Percentiles rank a stretch among this genome's conserved stretches.
Conservation (phyloP, 2,329 filamentous ascomycete species). For the Monosporascus sp. region DNA sequence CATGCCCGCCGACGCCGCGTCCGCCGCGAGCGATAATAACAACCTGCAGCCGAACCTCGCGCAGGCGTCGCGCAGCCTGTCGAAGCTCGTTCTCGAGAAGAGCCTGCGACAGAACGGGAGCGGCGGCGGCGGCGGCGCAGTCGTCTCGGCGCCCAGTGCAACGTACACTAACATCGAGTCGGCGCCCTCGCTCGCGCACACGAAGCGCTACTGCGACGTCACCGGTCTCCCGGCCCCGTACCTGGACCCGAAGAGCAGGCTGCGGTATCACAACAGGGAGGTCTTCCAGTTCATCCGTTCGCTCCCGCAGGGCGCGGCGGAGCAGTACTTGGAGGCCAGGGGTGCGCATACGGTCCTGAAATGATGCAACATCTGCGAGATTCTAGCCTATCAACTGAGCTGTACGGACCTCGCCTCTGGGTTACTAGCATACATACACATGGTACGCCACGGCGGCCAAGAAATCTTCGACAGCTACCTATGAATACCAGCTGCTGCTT, state of each 20-base stretch:
- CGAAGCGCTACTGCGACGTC: constrained; percentile 91
- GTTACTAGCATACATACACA: too few species aligned
- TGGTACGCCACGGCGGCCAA: too few species aligned
- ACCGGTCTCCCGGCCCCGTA: constrained; percentile 91
- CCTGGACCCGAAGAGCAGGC: constrained; percentile 86
- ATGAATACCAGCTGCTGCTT: too few species aligned
- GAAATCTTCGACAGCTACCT: too few species aligned
- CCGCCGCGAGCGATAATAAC: constrained; percentile 23
- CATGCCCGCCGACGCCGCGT: constrained; percentile 26
- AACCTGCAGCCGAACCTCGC: constrained; percentile 64
- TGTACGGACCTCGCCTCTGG: too few species aligned
- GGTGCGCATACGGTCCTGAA: constrained; percentile 92
- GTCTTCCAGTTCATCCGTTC: constrained; percentile 79
- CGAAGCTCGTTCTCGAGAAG: constrained; percentile 84
- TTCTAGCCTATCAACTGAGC: too few species aligned
- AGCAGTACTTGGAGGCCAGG: constrained; percentile 83
- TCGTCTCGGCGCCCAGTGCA: constrained; percentile 59
- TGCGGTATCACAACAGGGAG: constrained; percentile 91
- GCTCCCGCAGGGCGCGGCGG: constrained; percentile 74
- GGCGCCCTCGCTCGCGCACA: constrained; percentile 78
- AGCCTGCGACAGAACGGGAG: constrained; percentile 48
- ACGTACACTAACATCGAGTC: constrained; percentile 98
- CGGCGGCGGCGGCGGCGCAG: constrained; percentile 22
- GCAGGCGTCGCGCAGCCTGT: constrained; percentile 82
- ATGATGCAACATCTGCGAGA: constrained; percentile 40